Evolutionary conservation across 495 filamentous ascomycete species (phyloP).

Genomic region (Neurospora discreta): DNA sequence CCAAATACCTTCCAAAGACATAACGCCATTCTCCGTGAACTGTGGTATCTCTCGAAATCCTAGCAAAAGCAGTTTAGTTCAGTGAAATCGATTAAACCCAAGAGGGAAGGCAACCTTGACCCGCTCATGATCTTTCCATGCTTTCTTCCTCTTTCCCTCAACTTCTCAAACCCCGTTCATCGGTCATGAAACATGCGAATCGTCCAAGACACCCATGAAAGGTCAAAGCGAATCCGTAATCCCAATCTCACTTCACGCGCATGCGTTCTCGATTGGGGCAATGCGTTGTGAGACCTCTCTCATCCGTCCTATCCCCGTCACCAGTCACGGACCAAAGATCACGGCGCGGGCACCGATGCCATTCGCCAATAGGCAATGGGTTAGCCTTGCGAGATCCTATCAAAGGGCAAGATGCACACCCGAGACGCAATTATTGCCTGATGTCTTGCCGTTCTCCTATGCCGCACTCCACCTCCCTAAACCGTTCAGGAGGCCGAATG

Average conservation of each 20-base stretch:
- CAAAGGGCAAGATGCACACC: neutral
- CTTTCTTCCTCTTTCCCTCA: neutral
- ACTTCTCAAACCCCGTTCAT: neutral
- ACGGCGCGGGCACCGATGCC: neutral
- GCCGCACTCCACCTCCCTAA: neutral
- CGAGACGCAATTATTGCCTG: neutral
- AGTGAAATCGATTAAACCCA: neutral
- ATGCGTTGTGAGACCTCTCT: neutral
- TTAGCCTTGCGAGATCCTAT: neutral
- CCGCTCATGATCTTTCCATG: neutral
- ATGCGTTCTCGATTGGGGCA: neutral
- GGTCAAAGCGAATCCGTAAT: neutral
- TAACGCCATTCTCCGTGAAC: neutral
- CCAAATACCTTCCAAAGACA: neutral
- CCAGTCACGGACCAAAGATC: neutral
- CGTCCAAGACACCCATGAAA: neutral
- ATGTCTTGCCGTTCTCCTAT: neutral
- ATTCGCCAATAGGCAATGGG: neutral
- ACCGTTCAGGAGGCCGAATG: neutral
- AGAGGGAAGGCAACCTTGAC: neutral
- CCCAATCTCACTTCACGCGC: neutral
- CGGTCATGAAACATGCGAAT: neutral
- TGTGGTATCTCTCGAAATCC: neutral
- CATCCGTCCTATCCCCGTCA: neutral
- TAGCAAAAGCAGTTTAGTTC: neutral